Percentiles rank a stretch among this genome's conserved stretches.
phyloP scores from a whole-genome alignment of 306 rosid genomes.

The Sophora flavescens region DNA sequence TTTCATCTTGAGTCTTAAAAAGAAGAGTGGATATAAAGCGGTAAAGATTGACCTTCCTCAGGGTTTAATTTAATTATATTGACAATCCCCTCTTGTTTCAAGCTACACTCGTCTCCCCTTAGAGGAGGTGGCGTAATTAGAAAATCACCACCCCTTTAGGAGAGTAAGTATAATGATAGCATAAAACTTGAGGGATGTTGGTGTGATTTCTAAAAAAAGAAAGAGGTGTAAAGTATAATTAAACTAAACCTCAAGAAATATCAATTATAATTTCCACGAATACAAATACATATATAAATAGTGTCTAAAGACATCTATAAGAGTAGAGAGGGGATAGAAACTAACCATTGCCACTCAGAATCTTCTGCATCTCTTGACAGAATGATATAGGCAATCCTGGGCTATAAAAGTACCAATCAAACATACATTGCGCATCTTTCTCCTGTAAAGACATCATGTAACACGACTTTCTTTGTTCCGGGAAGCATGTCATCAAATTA shows the following conservation, averaged over 20 bases:
- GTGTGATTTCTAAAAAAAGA: too few species aligned
- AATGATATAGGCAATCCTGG: conserved; percentile 70
- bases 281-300: conserved; percentile 1
- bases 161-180: too few species aligned
- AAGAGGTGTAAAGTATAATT: too few species aligned
- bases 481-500: conserved; percentile 27
- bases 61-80: too few species aligned
- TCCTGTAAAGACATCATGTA: conserved; percentile 57
- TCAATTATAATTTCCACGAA: too few species aligned
- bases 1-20: background rate
- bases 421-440: conserved; percentile 77
- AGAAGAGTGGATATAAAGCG: background rate
- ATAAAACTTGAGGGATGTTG: too few species aligned
- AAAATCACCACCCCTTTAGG: too few species aligned
- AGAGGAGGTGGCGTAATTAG: too few species aligned
- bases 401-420: conserved; percentile 74
- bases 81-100: too few species aligned
- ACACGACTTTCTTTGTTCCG: background rate
- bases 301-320: background rate
- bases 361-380: conserved; percentile 79
- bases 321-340: conserved; percentile 31
- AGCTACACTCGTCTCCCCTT: too few species aligned
- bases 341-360: conserved; percentile 88
- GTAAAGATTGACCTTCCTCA: too few species aligned
- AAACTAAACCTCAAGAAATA: too few species aligned